phyloP scores from a whole-genome alignment of 768 basidiomycete genomes.

The Tricholoma terreum region DNA sequence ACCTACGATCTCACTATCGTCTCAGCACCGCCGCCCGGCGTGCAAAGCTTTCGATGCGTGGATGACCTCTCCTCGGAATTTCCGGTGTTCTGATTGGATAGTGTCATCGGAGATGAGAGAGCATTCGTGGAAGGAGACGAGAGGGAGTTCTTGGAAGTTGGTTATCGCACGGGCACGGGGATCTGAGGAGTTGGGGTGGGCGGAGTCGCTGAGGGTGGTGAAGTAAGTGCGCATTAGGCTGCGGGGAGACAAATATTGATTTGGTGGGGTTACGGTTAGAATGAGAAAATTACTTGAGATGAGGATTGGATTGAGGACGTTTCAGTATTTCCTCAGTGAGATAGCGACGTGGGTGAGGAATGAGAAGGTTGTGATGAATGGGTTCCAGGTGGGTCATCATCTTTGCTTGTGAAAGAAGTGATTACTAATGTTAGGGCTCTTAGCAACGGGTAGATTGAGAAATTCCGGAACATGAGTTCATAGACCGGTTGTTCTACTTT shows the following conservation, averaged over 20 bases:
- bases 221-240: constrained; percentile 85
- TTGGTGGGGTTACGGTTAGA: background rate
- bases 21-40: constrained; percentile 85
- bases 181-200: constrained; percentile 85
- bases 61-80: constrained; percentile 86
- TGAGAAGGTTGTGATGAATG: constrained; percentile 89
- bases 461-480: constrained; percentile 94
- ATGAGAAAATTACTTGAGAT: constrained; percentile 69
- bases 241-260: background rate
- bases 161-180: constrained; percentile 91
- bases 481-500: constrained; percentile 90
- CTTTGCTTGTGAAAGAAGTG: constrained; percentile 3
- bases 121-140: constrained; percentile 97
- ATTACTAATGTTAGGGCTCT: background rate
- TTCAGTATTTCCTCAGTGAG: constrained; percentile 87
- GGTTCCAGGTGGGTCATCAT: constrained; percentile 65
- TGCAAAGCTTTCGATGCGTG: constrained; percentile 90
- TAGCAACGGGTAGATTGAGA: constrained; percentile 86
- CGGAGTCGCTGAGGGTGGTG: constrained; percentile 64
- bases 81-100: constrained; percentile 80
- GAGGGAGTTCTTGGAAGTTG: constrained; percentile 93
- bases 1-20: constrained; percentile 62
- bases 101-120: constrained; percentile 94
- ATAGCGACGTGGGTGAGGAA: constrained; percentile 94
- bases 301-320: constrained; percentile 80